Conservation (phyloP, 257 asterid species). For the Solanum paucissectum region DNA sequence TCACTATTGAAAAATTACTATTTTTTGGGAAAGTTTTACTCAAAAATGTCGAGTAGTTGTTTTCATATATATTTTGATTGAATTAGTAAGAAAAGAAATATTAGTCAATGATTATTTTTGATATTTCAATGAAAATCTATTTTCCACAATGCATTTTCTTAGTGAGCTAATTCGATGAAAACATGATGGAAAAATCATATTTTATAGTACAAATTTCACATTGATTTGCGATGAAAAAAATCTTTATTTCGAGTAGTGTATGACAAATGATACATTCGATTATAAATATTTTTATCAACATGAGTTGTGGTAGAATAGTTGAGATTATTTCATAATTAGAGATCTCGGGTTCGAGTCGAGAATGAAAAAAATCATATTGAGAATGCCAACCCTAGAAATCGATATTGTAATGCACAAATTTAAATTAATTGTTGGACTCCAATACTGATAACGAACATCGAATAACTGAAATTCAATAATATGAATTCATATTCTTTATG, state of each 20-base stretch:
- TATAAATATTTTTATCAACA: neutral
- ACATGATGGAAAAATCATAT: neutral
- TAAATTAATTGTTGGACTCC: neutral
- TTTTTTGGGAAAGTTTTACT: no score
- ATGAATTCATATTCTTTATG: neutral
- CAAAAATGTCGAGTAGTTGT: no score
- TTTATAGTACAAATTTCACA: no score
- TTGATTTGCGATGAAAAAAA: no score
- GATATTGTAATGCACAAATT: no score
- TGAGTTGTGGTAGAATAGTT: neutral
- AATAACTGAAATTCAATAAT: no score
- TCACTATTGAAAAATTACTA: no score
- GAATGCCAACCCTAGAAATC: rapidly evolving
- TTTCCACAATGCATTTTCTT: no score
- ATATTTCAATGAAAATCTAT: no score
- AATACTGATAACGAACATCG: neutral
- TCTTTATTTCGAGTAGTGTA: neutral
- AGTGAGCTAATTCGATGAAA: no score
- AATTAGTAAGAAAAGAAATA: neutral
- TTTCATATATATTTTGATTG: neutral
- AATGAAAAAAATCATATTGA: neutral
- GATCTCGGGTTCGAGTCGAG: neutral
- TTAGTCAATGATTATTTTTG: no score
- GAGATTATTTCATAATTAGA: neutral
- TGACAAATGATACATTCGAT: neutral